phyloP scores from a whole-genome alignment of 495 filamentous ascomycete species.

The Trichoderma asperelloides region DNA sequence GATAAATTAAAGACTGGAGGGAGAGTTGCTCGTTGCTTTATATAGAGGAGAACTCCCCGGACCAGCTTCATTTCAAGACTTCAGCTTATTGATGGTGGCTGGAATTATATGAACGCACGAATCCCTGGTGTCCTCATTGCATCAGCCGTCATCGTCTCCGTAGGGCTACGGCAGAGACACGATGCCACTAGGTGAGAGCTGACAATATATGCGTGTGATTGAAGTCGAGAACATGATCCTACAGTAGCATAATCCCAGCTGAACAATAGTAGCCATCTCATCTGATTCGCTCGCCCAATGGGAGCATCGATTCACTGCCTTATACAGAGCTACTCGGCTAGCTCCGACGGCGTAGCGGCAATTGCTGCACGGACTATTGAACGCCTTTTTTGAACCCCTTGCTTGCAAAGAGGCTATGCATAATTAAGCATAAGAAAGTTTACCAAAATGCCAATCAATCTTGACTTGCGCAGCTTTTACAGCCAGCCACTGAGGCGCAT shows the following conservation, averaged over 20 bases:
- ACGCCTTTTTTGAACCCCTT: background rate
- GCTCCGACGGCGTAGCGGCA: background rate
- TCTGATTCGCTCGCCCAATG: background rate
- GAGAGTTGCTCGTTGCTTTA: too few relatives aligned
- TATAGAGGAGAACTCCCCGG: too few relatives aligned
- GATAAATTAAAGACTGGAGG: too few relatives aligned
- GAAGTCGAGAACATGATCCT: background rate
- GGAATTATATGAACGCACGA: background rate
- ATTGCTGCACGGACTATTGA: slow-evolving; percentile 2
- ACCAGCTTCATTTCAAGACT: too few relatives aligned
- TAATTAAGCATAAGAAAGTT: too few relatives aligned
- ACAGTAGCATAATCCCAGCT: background rate
- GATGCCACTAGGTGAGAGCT: background rate
- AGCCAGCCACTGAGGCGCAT: too few relatives aligned
- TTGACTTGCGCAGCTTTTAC: too few relatives aligned
- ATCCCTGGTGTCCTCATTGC: too few relatives aligned
- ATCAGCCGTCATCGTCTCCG: too few relatives aligned
- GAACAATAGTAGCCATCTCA: background rate
- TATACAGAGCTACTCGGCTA: background rate
- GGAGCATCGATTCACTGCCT: background rate
- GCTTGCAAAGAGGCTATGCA: background rate
- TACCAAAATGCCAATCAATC: too few relatives aligned
- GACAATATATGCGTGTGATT: background rate
- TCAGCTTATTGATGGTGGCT: too few relatives aligned
- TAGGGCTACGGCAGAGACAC: background rate